Percentiles rank a stretch among this genome's conserved stretches.
Evolutionary conservation across 2,329 filamentous ascomycete species (phyloP).

Genomic region (Dactylellina cionopaga): DNA sequence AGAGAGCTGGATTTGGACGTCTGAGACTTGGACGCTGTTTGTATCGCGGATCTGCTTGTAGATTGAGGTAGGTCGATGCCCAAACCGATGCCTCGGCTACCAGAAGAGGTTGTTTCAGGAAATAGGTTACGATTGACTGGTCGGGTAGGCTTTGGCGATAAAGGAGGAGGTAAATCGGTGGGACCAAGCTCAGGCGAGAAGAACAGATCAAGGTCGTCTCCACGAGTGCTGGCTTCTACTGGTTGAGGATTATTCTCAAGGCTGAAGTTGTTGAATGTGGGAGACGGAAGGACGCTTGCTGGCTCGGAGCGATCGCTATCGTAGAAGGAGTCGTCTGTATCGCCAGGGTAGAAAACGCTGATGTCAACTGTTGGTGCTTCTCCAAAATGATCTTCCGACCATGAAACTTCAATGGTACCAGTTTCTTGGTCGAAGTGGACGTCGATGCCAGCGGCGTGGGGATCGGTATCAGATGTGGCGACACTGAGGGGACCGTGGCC

Average conservation of each 20-base stretch:
- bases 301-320: slow-evolving; percentile 34
- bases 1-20: slow-evolving; percentile 22
- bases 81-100: slow-evolving; percentile 18
- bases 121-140: slow-evolving; percentile 44
- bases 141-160: not conserved
- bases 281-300: slow-evolving; percentile 18
- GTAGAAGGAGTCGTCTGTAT: slow-evolving; percentile 33
- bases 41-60: not conserved
- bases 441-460: slow-evolving; percentile 33
- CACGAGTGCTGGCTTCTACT: slow-evolving; percentile 42
- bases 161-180: slow-evolving; percentile 3
- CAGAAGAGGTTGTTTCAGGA: slow-evolving; percentile 16
- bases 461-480: slow-evolving; percentile 23
- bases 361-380: slow-evolving; percentile 51
- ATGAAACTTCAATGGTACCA: slow-evolving; percentile 52
- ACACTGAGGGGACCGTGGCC: slow-evolving; percentile 1
- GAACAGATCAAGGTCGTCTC: slow-evolving; percentile 44
- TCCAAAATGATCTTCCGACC: slow-evolving; percentile 47
- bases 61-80: slow-evolving; percentile 39
- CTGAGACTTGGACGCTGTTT: not conserved
- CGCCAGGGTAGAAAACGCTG: slow-evolving; percentile 47
- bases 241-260: slow-evolving; percentile 25
- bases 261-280: slow-evolving; percentile 27
- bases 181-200: slow-evolving; percentile 48
- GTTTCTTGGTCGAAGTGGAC: slow-evolving; percentile 52